A percentile compares a stretch with the other conserved stretches of the same genome.
These are phyloP conservation scores for Populus hybrid DNA, from an alignment of 441 rosid species.

Conservation along the genomic window DNA sequence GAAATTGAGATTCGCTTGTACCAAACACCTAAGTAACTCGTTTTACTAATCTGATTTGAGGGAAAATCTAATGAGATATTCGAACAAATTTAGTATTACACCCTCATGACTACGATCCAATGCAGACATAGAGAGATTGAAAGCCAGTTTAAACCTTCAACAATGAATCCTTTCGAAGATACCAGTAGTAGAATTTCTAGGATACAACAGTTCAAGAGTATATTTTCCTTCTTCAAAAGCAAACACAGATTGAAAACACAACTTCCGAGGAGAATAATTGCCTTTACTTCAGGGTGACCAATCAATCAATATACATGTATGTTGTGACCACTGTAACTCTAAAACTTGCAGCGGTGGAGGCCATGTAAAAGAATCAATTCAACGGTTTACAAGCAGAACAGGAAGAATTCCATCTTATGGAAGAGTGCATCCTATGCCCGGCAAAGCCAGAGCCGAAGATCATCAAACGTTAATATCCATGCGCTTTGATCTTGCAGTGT, in stretches of 20 bases:
- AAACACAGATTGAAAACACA: neutral
- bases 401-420: neutral
- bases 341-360: conserved; percentile 7
- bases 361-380: conserved; percentile 25
- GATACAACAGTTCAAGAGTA: neutral
- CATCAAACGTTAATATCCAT: conserved; percentile 70
- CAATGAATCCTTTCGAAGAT: neutral
- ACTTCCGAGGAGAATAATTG: neutral
- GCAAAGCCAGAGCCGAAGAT: neutral
- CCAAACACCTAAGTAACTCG: no score
- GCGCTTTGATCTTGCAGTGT: conserved; percentile 66
- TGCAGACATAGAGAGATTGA: no score
- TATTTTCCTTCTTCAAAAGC: neutral
- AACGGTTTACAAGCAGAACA: conserved; percentile 9
- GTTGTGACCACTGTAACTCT: neutral
- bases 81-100: no score
- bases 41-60: no score
- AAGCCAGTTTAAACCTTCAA: no score
- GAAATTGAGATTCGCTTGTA: no score
- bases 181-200: neutral
- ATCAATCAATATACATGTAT: conserved; percentile 23
- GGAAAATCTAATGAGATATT: no score
- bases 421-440: neutral
- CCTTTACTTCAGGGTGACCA: conserved; percentile 1
- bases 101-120: no score